Evolutionary conservation across 2,329 filamentous ascomycete species (phyloP).

Genomic region (Neurospora crassa): DNA sequence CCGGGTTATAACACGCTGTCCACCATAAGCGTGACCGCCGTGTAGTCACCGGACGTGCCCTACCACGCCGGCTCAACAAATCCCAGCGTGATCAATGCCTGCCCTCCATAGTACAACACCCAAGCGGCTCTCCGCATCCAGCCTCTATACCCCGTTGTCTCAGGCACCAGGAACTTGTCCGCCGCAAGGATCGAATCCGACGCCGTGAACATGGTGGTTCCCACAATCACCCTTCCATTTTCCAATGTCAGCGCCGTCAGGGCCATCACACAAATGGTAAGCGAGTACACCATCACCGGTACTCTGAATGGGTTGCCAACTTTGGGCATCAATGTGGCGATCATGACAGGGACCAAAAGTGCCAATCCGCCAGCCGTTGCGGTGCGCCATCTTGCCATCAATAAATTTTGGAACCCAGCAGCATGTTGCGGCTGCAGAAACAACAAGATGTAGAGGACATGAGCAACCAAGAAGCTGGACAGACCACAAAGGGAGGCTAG

Average conservation of each 20-base stretch:
- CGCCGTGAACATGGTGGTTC: constrained; percentile 23
- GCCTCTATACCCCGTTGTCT: constrained; percentile 11
- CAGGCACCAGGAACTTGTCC: constrained; percentile 23
- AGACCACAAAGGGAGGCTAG: constrained; percentile 24
- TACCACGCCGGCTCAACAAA: not conserved
- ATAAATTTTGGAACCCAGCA: constrained; percentile 1
- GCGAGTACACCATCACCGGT: constrained; percentile 25
- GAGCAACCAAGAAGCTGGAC: constrained; percentile 24
- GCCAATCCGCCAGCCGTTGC: constrained; percentile 10
- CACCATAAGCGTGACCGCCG: not conserved
- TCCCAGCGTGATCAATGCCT: constrained; percentile 23
- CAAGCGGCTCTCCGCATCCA: constrained; percentile 27
- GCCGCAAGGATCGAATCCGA: constrained; percentile 26
- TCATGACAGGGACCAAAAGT: constrained; percentile 20
- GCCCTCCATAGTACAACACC: constrained; percentile 27
- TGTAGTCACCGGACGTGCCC: constrained; percentile 2
- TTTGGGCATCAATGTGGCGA: constrained; percentile 19
- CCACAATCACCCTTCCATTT: constrained; percentile 16
- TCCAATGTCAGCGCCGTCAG: constrained; percentile 22
- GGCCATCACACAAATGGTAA: constrained; percentile 24
- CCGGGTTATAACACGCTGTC: not conserved
- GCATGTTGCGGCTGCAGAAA: constrained; percentile 14
- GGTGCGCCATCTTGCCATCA: constrained; percentile 8
- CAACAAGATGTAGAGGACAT: constrained; percentile 24
- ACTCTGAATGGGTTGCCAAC: constrained; percentile 16